Base-by-base conservation (phyloP, 805 yeast genomes). In the Schwanniomyces yamadae region DNA sequence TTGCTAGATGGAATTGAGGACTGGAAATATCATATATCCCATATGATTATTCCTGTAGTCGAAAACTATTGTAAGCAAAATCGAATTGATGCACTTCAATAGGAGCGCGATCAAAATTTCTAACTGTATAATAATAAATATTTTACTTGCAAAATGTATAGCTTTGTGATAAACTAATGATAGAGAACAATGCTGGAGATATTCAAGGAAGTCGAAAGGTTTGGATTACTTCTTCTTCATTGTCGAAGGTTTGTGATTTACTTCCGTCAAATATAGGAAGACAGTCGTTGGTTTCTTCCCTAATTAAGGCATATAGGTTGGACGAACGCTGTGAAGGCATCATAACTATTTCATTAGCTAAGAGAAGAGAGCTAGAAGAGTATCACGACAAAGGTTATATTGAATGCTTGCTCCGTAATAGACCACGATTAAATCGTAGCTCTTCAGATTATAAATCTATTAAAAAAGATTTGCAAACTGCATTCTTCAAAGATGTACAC, bases 181-280 rank as follows among this genome's bases (percentile, higher is more conserved):
- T 5, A 8, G 10, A 21, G 23, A 21, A 8, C 23, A 21, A 21
- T 21, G 10, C 23, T 10, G 7, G 23, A 21, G n/a, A n/a, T n/a
- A 19, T 6, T 12, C 28, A n/a, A 12, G 21, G 6, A 33, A 26
- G 6, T 6, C 21, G 60, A 34, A 40, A 39, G 8, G 56, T 56
- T 17, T 52, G 49, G 47, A 30, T 57, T 6, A 46, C 55, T 4
- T 49, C 45, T 6, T 52, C 58, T 8, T 41, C 35, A 2, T 40
- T 48, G 13, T 34, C 55, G 6, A 31, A 33, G 9, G 25, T 57
- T 18, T 48, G 58, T 27, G 81, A 77, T 40, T 41, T 57, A 20
- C 57, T 79, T 2, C 84, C 84, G 1, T 61, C 83, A 0, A 80
- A 80, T 49, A 52, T 52, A 14, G 75, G 71, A 3, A 54, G 84